phyloP scores from a whole-genome alignment of 1,284 basidiomycete genomes.

The Fistulina hepatica region DNA sequence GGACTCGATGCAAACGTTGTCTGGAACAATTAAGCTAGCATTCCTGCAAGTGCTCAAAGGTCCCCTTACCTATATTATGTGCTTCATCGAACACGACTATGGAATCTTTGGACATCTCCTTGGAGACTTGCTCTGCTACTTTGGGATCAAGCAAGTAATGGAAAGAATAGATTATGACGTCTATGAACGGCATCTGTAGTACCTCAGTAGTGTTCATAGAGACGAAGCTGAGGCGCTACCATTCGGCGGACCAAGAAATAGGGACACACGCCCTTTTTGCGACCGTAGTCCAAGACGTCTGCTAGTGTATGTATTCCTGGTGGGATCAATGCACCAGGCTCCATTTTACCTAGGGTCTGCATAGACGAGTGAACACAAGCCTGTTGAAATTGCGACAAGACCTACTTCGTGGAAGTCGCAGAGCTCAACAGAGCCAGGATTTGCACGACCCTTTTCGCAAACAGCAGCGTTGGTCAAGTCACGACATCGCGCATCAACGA shows the following conservation, averaged over 20 bases:
- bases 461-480: conserved; percentile 86
- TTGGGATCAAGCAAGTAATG: conserved; percentile 99
- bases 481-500: conserved; percentile 93
- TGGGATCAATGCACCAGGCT: conserved; percentile 79
- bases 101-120: conserved; percentile 93
- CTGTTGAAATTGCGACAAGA: conserved; percentile 9
- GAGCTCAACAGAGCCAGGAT: conserved; percentile 88
- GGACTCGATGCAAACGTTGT: conserved; percentile 99
- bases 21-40: conserved; percentile 24
- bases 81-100: conserved; percentile 99
- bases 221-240: conserved; percentile 35
- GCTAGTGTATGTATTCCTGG: conserved; percentile 91
- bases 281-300: conserved; percentile 84
- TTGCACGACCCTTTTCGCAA: conserved; percentile 76
- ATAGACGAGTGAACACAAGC: not conserved
- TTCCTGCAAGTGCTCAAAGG: not conserved
- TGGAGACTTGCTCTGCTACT: conserved; percentile 97
- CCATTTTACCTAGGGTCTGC: conserved; percentile 49
- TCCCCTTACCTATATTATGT: conserved; percentile 84
- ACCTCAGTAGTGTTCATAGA: conserved; percentile 9
- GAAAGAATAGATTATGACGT: conserved; percentile 98
- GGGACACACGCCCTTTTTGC: conserved; percentile 82
- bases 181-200: conserved; percentile 83
- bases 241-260: conserved; percentile 96
- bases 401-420: conserved; percentile 94